Conservation (phyloP, 2,329 filamentous ascomycete species). For the Dothideomycetes sp. region DNA sequence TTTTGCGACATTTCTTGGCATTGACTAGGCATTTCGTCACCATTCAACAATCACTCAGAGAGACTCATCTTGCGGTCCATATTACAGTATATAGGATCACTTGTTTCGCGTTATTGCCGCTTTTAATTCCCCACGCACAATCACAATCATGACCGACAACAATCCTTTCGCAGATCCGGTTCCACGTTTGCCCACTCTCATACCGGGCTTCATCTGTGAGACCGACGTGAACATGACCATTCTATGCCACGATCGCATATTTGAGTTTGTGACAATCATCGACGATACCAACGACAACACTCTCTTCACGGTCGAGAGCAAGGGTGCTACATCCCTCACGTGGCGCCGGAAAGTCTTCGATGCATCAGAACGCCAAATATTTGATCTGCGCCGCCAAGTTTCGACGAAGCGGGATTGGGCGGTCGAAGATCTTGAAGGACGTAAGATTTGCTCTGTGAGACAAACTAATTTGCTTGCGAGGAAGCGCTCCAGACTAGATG, state of each 20-base stretch:
- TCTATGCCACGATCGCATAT: conserved; percentile 2
- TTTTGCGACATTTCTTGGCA: too few species aligned
- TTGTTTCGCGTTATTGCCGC: too few species aligned
- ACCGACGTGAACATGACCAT: not conserved
- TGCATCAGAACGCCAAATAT: not conserved
- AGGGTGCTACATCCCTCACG: not conserved
- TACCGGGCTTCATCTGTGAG: not conserved
- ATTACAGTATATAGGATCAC: too few species aligned
- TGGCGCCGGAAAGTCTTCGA: conserved; percentile 1
- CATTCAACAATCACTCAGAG: too few species aligned
- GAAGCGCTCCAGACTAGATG: conserved; percentile 1
- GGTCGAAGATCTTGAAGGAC: not conserved
- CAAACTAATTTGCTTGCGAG: not conserved
- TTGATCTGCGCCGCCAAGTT: conserved; percentile 1
- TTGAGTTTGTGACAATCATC: not conserved
- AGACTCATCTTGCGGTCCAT: too few species aligned
- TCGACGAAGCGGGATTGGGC: conserved; percentile 2
- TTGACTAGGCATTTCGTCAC: too few species aligned
- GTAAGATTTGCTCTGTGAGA: not conserved
- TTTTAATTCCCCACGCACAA: too few species aligned
- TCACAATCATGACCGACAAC: too few species aligned
- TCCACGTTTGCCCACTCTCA: too few species aligned
- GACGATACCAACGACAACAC: not conserved
- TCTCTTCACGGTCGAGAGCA: not conserved
- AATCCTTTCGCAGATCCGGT: too few species aligned